Base-by-base conservation (phyloP, 2,329 filamentous ascomycete genomes). In the Pseudocercospora fuligena region DNA sequence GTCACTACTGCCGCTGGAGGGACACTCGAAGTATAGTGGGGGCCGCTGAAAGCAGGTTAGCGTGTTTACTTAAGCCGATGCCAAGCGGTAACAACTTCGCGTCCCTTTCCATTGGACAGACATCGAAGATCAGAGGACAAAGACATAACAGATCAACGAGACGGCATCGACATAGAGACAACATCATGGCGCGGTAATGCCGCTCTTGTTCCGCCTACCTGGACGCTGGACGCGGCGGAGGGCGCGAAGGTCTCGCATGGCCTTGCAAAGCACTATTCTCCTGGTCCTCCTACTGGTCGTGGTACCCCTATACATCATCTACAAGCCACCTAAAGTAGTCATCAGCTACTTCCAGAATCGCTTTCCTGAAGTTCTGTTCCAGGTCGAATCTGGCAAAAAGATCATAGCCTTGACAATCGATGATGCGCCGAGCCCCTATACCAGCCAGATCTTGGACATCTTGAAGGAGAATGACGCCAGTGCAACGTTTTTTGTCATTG, bases 401-500 rank as follows among this genome's bases (percentile, higher is more conserved):
- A 80, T 94, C 27, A 84, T 97, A 19, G 93, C 92, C 0, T 84
- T 97, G 46, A 97, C 92, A 0, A 90, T 97, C 74, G 93, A 97
- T 81, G 93, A 97, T 80, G 91, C 89, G 29, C 93, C 93, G 0
- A 94, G 91, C 1, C 79, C 85, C 51, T 85, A 92, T 77, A 96
- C 93, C 1, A 75, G 79, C 53, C 87, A 89, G 64, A 93, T 97
- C 66, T 81, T 93, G 63, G 80, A 87, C 51, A 80, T 92, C 0
- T 83, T 97, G n/a, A 81, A 83, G 40, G 77, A 77, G 5, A 85
- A 92, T 74, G 84, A 86, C 64, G 92, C 90, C 14, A 87, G 84
- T 21, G 93, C 93, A 0, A 97, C 93, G 0, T 95, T 97, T 78
- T 97, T 97, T 78, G 85, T 96, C 33, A 97, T 97, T 73, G 93